Percentiles rank a stretch among this genome's conserved stretches.
Conservation (phyloP, 31 red algal species). For the Asparagopsis taxiformis region DNA sequence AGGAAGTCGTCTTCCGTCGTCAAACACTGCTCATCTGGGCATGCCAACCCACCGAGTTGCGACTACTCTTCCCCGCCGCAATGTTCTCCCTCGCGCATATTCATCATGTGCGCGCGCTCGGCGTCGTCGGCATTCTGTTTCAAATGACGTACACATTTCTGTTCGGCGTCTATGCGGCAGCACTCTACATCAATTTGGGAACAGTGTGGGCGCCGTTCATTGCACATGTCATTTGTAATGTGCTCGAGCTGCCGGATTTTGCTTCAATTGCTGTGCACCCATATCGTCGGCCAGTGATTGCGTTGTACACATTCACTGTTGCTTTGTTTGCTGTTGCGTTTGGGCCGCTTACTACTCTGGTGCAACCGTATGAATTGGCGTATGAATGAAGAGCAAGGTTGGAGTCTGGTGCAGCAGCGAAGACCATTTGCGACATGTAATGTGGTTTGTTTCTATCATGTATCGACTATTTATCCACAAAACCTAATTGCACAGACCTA, state of each 20-base stretch:
- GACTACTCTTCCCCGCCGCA: constrained; percentile 27
- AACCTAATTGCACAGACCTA: no score
- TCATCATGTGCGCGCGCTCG: constrained; percentile 30
- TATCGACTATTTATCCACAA: no score
- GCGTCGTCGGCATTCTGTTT: constrained; percentile 6
- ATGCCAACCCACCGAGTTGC: not conserved
- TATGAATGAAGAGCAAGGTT: constrained; percentile 13
- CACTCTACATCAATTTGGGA: constrained; percentile 37
- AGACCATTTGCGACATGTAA: not conserved
- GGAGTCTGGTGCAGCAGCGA: not conserved
- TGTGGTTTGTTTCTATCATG: no score
- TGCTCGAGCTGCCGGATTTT: constrained; percentile 48
- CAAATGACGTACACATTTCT: constrained; percentile 51
- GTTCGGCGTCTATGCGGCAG: constrained; percentile 52
- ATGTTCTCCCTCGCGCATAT: constrained; percentile 64
- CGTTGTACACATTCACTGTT: constrained; percentile 13
- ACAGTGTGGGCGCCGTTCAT: constrained; percentile 40
- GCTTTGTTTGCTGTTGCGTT: constrained; percentile 25
- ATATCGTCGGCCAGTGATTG: not conserved
- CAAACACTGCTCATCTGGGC: constrained; percentile 30
- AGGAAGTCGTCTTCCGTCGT: constrained; percentile 50
- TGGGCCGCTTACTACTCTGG: constrained; percentile 29
- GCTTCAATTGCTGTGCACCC: constrained; percentile 33
- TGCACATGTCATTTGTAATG: constrained; percentile 57
- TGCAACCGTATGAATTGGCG: constrained; percentile 24